phyloP scores from a whole-genome alignment of 768 basidiomycete species.

The Artomyces pyxidatus region DNA sequence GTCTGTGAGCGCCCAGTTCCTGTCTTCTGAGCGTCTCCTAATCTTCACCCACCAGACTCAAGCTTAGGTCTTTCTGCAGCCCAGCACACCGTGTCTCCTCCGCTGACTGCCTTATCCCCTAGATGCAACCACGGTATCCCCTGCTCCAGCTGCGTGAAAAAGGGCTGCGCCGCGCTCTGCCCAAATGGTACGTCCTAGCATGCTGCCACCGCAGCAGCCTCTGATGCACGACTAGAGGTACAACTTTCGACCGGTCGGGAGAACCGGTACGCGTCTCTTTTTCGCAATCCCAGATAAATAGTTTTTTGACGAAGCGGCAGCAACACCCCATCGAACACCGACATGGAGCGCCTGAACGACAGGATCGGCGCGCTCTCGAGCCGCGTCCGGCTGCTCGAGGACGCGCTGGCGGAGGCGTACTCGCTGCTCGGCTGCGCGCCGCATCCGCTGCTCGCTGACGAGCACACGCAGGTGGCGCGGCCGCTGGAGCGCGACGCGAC shows the following conservation, averaged over 20 bases:
- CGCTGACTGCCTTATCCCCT: conserved; percentile 1
- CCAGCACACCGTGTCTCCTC: conserved; percentile 8
- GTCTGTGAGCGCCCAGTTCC: conserved; percentile 26
- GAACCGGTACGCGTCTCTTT: conserved; percentile 55
- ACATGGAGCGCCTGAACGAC: conserved; percentile 61
- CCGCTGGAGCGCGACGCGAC: conserved; percentile 53
- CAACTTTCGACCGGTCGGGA: conserved; percentile 67
- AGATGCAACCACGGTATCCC: conserved; percentile 62
- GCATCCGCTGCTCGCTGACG: conserved; percentile 54
- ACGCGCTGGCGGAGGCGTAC: conserved; percentile 51
- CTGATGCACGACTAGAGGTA: conserved; percentile 38
- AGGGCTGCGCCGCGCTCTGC: conserved; percentile 49
- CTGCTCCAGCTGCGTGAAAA: conserved; percentile 35
- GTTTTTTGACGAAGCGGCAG: too few species aligned
- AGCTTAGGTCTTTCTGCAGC: conserved; percentile 51
- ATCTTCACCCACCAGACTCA: conserved; percentile 40
- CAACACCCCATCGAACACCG: conserved; percentile 64
- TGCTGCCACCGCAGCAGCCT: neutral
- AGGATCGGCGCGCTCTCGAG: conserved; percentile 54
- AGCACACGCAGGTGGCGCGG: conserved; percentile 57
- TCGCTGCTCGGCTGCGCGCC: conserved; percentile 34
- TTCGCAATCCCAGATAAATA: too few species aligned
- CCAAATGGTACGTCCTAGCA: conserved; percentile 50
- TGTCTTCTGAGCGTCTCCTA: neutral
- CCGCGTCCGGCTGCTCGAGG: conserved; percentile 62